These are phyloP conservation scores for Takakia lepidozioides DNA, from an alignment of 225 moss, liverwort and hornwort genomes.

Conservation along the genomic window DNA sequence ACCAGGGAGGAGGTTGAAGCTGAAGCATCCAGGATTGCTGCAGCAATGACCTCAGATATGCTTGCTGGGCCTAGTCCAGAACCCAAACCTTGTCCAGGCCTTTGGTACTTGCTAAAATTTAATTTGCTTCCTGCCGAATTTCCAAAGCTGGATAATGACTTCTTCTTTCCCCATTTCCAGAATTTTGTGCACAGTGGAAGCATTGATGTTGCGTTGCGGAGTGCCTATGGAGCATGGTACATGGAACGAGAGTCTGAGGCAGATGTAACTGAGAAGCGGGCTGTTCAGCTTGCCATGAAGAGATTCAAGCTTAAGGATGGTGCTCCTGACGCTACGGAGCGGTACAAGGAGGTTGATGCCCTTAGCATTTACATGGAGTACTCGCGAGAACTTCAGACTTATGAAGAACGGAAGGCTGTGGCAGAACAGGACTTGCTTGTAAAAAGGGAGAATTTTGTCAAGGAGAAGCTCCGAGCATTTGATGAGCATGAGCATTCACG, in stretches of 20 bases:
- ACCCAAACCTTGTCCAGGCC: constrained; percentile 44
- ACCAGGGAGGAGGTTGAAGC: constrained; percentile 51
- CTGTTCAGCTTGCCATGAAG: constrained; percentile 40
- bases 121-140: constrained; percentile 56
- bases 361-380: constrained; percentile 32
- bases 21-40: constrained; percentile 36
- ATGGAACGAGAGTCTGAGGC: constrained; percentile 26
- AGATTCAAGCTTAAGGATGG: constrained; percentile 40
- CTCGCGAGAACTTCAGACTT: constrained; percentile 16
- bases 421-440: constrained; percentile 26
- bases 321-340: constrained; percentile 23
- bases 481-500: constrained; percentile 33
- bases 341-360: constrained; percentile 22
- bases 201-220: constrained; percentile 36
- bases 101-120: constrained; percentile 59
- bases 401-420: constrained; percentile 33
- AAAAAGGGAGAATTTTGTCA: constrained; percentile 35
- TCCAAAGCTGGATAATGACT: constrained; percentile 31
- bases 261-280: constrained; percentile 28
- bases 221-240: constrained; percentile 48
- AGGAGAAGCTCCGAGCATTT: constrained; percentile 29
- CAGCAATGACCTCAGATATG: constrained; percentile 18
- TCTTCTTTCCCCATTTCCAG: constrained; percentile 30
- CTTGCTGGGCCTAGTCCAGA: constrained; percentile 18
- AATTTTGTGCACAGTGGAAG: constrained; percentile 36